Conservation (phyloP, 2,329 filamentous ascomycete species). For the Amauroascus niger region DNA sequence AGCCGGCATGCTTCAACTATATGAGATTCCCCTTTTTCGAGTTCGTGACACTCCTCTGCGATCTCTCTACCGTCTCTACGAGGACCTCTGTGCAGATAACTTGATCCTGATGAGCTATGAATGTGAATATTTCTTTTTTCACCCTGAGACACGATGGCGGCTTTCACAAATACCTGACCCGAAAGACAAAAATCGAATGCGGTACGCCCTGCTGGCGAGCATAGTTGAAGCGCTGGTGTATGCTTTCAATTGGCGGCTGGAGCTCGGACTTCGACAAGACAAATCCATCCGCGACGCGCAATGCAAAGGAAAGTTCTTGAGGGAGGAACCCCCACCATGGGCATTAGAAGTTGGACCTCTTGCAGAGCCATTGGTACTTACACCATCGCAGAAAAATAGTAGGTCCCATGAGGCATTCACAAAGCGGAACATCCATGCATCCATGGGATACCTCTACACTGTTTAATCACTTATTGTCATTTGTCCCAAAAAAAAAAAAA, state of each 20-base stretch:
- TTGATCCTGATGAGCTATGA: conserved; percentile 17
- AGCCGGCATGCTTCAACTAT: background rate
- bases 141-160: conserved; percentile 14
- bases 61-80: conserved; percentile 21
- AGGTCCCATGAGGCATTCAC: background rate
- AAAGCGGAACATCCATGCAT: background rate
- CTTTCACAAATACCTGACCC: conserved; percentile 23
- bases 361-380: conserved; percentile 5
- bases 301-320: conserved; percentile 2
- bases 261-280: conserved; percentile 15
- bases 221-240: conserved; percentile 20
- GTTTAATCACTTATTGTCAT: background rate
- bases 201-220: conserved; percentile 22
- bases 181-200: conserved; percentile 21
- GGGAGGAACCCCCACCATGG: conserved; percentile 6
- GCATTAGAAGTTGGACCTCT: conserved; percentile 8
- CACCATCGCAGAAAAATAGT: background rate
- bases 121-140: conserved; percentile 23
- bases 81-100: background rate
- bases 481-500: background rate
- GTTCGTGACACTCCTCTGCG: conserved; percentile 21
- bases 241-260: conserved; percentile 23
- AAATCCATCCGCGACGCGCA: background rate
- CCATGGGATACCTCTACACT: conserved; percentile 1
- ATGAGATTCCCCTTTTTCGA: conserved; percentile 2